Evolutionary conservation across 163 green algal species (phyloP).

Genomic region (Scenedesmus sp.): DNA sequence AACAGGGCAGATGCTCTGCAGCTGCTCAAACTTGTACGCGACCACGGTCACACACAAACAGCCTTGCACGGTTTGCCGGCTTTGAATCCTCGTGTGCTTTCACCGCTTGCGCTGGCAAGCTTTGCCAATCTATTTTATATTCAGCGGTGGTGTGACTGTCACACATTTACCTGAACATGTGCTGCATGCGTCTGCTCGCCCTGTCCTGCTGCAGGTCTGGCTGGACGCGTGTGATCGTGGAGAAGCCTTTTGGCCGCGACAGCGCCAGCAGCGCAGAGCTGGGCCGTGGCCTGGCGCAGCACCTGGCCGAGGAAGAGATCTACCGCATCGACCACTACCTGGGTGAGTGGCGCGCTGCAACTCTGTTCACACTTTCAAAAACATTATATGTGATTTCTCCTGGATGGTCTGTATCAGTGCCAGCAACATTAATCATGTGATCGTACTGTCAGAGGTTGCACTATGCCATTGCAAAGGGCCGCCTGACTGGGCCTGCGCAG

Average conservation of each 20-base stretch:
- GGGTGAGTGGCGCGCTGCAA: conserved; percentile 46
- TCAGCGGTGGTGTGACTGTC: too few species aligned
- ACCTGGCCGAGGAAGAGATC: conserved; percentile 96
- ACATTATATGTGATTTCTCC: too few species aligned
- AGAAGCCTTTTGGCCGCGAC: conserved; percentile 98
- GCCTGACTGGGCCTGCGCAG: too few species aligned
- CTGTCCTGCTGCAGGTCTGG: conserved; percentile 67
- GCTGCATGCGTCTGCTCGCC: background rate
- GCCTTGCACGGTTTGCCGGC: background rate
- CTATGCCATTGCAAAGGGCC: too few species aligned
- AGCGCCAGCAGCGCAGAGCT: conserved; percentile 82
- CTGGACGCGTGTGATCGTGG: conserved; percentile 97
- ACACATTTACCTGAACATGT: too few species aligned
- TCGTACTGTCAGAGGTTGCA: background rate
- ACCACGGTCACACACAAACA: too few species aligned
- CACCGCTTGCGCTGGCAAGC: too few species aligned
- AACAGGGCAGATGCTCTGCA: background rate
- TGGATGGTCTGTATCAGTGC: too few species aligned
- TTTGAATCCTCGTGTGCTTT: too few species aligned
- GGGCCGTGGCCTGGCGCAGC: conserved; percentile 72
- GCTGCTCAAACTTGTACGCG: too few species aligned
- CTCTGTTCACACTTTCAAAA: too few species aligned
- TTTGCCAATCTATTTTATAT: too few species aligned
- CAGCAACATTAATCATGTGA: background rate
- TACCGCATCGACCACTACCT: conserved; percentile 98